phyloP scores from a whole-genome alignment of 805 yeast species.

The Candida maris region DNA sequence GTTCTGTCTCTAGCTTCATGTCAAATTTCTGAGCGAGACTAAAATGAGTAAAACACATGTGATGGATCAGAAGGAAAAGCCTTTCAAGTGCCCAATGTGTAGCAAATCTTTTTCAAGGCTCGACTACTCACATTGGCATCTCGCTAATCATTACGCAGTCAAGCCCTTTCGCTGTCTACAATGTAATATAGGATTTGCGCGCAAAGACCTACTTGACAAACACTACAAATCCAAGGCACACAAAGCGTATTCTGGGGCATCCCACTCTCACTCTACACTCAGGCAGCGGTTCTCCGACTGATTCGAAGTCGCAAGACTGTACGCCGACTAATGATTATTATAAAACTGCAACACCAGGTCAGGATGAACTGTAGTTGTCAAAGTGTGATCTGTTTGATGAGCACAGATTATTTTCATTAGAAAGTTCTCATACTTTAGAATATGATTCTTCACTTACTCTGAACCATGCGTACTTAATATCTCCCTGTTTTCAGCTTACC shows the following conservation, averaged over 20 bases:
- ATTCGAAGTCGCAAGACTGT: neutral
- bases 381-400: too few species aligned
- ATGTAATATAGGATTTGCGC: conserved; percentile 27
- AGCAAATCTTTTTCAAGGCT: conserved; percentile 10
- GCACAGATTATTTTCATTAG: too few species aligned
- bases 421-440: conserved; percentile 2
- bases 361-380: too few species aligned
- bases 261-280: neutral
- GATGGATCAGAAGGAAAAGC: too few species aligned
- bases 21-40: too few species aligned
- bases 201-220: conserved; percentile 32
- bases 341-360: neutral
- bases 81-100: conserved; percentile 8
- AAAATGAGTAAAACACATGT: too few species aligned
- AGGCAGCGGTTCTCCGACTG: neutral
- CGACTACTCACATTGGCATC: conserved; percentile 31
- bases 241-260: too few species aligned
- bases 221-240: conserved; percentile 26
- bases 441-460: neutral
- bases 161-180: conserved; percentile 28
- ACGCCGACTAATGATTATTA: neutral
- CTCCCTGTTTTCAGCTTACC: too few species aligned
- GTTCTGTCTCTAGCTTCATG: too few species aligned
- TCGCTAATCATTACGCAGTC: conserved; percentile 27
- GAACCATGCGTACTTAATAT: neutral